Conservation (phyloP, 2,329 filamentous ascomycete genomes). For the Mollisia scopiformis region DNA sequence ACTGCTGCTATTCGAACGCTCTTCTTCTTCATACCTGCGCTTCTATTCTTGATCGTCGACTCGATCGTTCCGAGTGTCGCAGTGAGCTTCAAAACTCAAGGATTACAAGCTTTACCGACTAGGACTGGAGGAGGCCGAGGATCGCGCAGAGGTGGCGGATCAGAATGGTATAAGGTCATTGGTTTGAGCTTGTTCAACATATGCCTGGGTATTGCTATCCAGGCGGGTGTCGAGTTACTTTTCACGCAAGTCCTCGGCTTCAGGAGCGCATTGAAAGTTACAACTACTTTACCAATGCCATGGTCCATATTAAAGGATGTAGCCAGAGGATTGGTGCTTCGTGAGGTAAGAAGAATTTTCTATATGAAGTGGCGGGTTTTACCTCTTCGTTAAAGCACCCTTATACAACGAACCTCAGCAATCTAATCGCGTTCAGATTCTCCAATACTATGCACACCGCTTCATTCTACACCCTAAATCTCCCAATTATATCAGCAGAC, state of each 20-base stretch:
- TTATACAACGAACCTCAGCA: background rate
- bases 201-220: constrained; percentile 52
- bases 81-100: constrained; percentile 70
- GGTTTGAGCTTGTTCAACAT: constrained; percentile 59
- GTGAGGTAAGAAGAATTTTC: constrained; percentile 50
- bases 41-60: constrained; percentile 76
- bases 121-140: constrained; percentile 41
- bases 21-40: constrained; percentile 74
- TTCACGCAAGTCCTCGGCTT: constrained; percentile 55
- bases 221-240: constrained; percentile 56
- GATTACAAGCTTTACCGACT: constrained; percentile 51
- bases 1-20: constrained; percentile 67
- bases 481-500: constrained; percentile 40
- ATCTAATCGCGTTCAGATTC: constrained; percentile 43
- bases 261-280: constrained; percentile 59
- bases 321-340: constrained; percentile 52
- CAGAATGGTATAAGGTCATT: constrained; percentile 50
- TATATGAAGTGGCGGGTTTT: background rate
- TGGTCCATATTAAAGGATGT: constrained; percentile 62
- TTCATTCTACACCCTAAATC: constrained; percentile 63
- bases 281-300: constrained; percentile 62
- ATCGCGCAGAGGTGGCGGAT: constrained; percentile 40
- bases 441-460: constrained; percentile 77
- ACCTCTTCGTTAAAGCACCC: background rate
- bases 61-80: constrained; percentile 69